These are phyloP conservation scores for Cladophialophora carrionii DNA, from an alignment of 2,329 filamentous ascomycete species.

Conservation along the genomic window DNA sequence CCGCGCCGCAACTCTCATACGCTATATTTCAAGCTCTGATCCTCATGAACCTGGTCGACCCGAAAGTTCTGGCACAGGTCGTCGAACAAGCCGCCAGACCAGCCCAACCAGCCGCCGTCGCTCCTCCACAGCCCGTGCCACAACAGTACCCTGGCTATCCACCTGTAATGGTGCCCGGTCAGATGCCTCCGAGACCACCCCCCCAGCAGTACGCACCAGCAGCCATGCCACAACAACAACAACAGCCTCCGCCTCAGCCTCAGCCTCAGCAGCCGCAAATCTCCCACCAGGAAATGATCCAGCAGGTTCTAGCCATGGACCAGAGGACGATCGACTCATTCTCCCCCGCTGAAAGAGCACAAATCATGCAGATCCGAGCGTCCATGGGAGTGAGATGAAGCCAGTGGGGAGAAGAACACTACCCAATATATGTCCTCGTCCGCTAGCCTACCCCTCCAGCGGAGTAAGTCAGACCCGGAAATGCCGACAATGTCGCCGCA, in stretches of 20 bases:
- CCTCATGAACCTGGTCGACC: slow-evolving; percentile 88
- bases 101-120: slow-evolving; percentile 34
- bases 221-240: slow-evolving; percentile 36
- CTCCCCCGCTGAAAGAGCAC: slow-evolving; percentile 72
- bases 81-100: slow-evolving; percentile 62
- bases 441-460: background rate
- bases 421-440: background rate
- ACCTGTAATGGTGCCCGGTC: slow-evolving; percentile 36
- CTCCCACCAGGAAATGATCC: slow-evolving; percentile 70
- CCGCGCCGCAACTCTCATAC: slow-evolving; percentile 90
- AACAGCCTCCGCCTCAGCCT: slow-evolving; percentile 45
- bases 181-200: slow-evolving; percentile 39
- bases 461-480: background rate
- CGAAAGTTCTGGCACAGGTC: slow-evolving; percentile 77
- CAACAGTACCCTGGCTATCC: slow-evolving; percentile 37
- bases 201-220: slow-evolving; percentile 42
- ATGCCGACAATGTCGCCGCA: background rate
- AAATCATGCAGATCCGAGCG: slow-evolving; percentile 77
- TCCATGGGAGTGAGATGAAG: slow-evolving; percentile 51
- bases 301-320: slow-evolving; percentile 78
- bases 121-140: slow-evolving; percentile 44
- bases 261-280: slow-evolving; percentile 46
- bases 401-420: background rate
- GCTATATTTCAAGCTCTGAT: slow-evolving; percentile 94
- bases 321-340: slow-evolving; percentile 79